These are phyloP conservation scores for Botrytis hyacinthi DNA, from an alignment of 2,329 filamentous ascomycete species.

Conservation along the genomic window DNA sequence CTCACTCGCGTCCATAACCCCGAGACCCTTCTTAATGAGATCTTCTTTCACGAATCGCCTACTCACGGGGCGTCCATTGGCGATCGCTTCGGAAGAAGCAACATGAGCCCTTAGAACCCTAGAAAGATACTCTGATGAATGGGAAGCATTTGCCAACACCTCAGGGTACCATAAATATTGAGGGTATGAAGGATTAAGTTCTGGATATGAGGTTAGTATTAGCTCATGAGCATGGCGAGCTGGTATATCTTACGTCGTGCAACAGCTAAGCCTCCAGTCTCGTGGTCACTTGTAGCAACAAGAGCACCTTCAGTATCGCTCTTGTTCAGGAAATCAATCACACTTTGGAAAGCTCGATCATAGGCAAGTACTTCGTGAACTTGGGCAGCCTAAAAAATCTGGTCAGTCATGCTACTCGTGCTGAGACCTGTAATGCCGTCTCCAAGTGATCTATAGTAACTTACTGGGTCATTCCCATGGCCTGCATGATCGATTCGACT, in stretches of 20 bases:
- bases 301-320: conserved; percentile 74
- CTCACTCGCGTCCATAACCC: conserved; percentile 70
- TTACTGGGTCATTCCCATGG: conserved; percentile 73
- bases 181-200: conserved; percentile 61
- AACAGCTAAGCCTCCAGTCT: conserved; percentile 84
- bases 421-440: background rate
- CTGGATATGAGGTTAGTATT: conserved; percentile 34
- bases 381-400: conserved; percentile 54
- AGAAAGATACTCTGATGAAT: conserved; percentile 69
- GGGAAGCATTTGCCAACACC: conserved; percentile 75
- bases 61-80: conserved; percentile 41
- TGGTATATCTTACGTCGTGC: conserved; percentile 62
- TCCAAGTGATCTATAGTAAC: background rate
- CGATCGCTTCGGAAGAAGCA: conserved; percentile 13
- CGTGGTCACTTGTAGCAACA: conserved; percentile 90
- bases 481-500: conserved; percentile 95
- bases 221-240: background rate
- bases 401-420: background rate
- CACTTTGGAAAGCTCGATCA: conserved; percentile 78
- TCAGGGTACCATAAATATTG: conserved; percentile 78
- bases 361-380: conserved; percentile 94
- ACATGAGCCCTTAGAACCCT: conserved; percentile 61
- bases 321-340: conserved; percentile 78
- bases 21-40: conserved; percentile 68
- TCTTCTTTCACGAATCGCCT: conserved; percentile 63